A percentile compares a stretch with the other conserved stretches of the same genome.
Conservation (phyloP, 495 filamentous ascomycete genomes). For the Bryoglossum gracile region DNA sequence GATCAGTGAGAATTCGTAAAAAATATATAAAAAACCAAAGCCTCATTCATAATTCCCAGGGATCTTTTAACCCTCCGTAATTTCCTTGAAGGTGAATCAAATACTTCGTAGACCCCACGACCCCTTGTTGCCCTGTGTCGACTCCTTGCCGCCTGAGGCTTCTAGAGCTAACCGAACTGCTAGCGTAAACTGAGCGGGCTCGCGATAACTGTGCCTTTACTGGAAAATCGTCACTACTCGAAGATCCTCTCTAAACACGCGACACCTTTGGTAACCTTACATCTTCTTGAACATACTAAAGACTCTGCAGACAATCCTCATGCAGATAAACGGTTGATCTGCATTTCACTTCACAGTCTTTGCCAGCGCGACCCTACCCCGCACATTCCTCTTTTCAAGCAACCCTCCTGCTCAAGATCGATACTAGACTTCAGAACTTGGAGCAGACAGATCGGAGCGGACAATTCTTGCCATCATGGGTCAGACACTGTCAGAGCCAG, state of each 20-base stretch:
- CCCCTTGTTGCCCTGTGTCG: too few species aligned
- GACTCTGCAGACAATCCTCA: slow-evolving; percentile 1
- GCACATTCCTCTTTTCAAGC: slow-evolving; percentile 11
- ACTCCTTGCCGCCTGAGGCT: too few species aligned
- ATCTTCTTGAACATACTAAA: background rate
- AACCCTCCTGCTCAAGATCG: too few species aligned
- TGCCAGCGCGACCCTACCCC: slow-evolving; percentile 11
- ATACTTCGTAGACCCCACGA: background rate
- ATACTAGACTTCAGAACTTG: too few species aligned
- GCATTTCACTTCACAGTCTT: slow-evolving; percentile 1
- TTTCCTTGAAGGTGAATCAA: background rate
- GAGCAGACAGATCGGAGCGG: too few species aligned
- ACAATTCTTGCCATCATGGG: slow-evolving; percentile 58
- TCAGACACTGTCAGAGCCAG: slow-evolving; percentile 98
- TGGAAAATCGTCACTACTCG: slow-evolving; percentile 1
- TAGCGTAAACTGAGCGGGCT: too few species aligned
- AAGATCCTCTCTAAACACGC: slow-evolving; percentile 10
- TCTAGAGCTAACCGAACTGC: background rate
- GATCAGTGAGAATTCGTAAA: too few species aligned
- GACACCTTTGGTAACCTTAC: slow-evolving; percentile 7
- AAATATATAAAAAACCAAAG: too few species aligned
- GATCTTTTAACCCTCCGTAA: too few species aligned
- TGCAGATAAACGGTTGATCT: slow-evolving; percentile 17
- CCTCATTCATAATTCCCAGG: too few species aligned
- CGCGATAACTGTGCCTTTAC: too few species aligned